A percentile compares a stretch with the other conserved stretches of the same genome.
phyloP scores from a whole-genome alignment of 1,284 basidiomycete genomes.

The Rhodotorula sp. region DNA sequence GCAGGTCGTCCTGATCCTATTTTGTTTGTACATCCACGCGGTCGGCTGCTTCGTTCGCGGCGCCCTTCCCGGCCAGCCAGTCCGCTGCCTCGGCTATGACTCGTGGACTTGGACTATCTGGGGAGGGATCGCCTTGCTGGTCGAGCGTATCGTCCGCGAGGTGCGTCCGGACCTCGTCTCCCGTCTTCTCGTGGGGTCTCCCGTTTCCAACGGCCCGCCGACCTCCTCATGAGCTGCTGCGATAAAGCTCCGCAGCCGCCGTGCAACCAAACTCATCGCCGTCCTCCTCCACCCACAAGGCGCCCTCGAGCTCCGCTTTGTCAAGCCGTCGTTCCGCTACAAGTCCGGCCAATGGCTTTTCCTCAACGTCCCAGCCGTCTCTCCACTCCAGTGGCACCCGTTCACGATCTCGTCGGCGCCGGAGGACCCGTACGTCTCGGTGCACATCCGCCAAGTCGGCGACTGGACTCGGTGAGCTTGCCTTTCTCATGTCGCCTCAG shows the following conservation, averaged over 20 bases:
- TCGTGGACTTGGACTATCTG: conserved; percentile 75
- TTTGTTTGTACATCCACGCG: conserved; percentile 76
- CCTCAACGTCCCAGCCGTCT: conserved; percentile 78
- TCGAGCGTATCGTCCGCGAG: conserved; percentile 75
- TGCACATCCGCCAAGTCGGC: conserved; percentile 86
- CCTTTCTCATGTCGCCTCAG: not conserved
- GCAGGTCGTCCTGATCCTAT: conserved; percentile 24
- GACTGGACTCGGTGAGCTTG: conserved; percentile 66
- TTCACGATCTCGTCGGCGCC: conserved; percentile 92
- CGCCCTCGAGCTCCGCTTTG: conserved; percentile 83
- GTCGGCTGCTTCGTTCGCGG: conserved; percentile 85
- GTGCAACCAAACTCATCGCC: conserved; percentile 71
- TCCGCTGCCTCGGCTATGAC: conserved; percentile 78
- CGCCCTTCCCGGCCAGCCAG: conserved; percentile 59
- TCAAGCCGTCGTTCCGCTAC: conserved; percentile 84
- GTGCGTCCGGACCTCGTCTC: conserved; percentile 53
- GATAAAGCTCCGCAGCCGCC: conserved; percentile 50
- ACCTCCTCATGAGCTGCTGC: not conserved
- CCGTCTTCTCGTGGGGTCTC: not conserved
- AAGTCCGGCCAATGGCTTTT: conserved; percentile 88
- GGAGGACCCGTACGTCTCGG: conserved; percentile 80
- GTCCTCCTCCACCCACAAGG: conserved; percentile 56
- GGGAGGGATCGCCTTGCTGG: conserved; percentile 80
- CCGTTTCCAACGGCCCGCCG: not conserved
- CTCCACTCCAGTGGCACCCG: conserved; percentile 74